These are phyloP conservation scores for Microbotryum scabiosae DNA, from an alignment of 1,284 basidiomycete species.

Conservation along the genomic window DNA sequence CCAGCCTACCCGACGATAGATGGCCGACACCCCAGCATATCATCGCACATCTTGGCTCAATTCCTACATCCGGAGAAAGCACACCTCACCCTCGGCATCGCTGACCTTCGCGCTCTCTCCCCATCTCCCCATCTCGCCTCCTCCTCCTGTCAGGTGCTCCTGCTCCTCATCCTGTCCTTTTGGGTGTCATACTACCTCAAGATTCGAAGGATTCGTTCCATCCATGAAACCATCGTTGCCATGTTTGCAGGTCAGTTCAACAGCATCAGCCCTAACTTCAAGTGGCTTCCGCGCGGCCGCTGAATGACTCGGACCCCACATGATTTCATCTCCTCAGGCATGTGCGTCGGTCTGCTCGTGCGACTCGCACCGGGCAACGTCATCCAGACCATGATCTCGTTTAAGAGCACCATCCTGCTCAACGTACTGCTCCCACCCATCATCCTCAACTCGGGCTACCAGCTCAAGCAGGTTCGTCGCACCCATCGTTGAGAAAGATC, in stretches of 20 bases:
- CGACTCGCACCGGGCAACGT: constrained; percentile 83
- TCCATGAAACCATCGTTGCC: constrained; percentile 94
- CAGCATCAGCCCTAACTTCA: not conserved
- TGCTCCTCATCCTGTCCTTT: constrained; percentile 85
- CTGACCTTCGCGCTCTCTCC: not conserved
- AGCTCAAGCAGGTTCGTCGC: constrained; percentile 75
- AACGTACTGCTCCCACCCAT: constrained; percentile 95
- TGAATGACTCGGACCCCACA: not conserved
- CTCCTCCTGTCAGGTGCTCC: constrained; percentile 54
- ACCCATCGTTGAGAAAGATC: not conserved
- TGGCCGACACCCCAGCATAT: too few relatives aligned
- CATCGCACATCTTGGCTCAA: not conserved
- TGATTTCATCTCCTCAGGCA: constrained; percentile 46
- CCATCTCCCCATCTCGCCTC: not conserved
- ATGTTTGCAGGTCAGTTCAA: constrained; percentile 61
- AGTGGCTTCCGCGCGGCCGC: not conserved
- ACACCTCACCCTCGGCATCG: not conserved
- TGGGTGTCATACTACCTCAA: constrained; percentile 97
- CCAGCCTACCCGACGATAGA: too few relatives aligned
- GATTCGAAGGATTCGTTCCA: constrained; percentile 86
- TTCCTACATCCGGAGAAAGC: too few relatives aligned
- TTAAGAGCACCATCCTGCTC: constrained; percentile 92
- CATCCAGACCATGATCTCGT: constrained; percentile 83
- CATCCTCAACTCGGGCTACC: constrained; percentile 95
- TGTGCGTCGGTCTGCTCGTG: constrained; percentile 88